phyloP scores from a whole-genome alignment of 2,329 filamentous ascomycete genomes.

The Aspergillus japonicus region DNA sequence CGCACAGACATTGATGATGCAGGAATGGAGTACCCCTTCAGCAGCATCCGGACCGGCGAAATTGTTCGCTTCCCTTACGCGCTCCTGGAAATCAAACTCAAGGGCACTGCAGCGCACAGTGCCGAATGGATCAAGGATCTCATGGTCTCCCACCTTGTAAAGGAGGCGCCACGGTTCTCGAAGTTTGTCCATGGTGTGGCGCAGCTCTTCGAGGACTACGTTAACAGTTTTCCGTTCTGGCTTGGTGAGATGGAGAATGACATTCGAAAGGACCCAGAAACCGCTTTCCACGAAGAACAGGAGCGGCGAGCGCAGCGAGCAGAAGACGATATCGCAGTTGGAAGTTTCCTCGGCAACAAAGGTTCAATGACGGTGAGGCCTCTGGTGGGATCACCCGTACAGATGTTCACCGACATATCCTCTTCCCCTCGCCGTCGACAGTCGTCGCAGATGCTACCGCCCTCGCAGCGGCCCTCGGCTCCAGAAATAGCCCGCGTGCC shows the following conservation, averaged over 20 bases:
- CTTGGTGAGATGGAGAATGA: conserved; percentile 86
- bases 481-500: conserved; percentile 44
- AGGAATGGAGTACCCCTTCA: conserved; percentile 83
- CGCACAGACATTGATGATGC: conserved; percentile 81
- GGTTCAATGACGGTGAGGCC: conserved; percentile 28
- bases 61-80: conserved; percentile 88
- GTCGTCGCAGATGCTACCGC: conserved; percentile 27
- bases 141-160: conserved; percentile 88
- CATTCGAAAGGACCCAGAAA: conserved; percentile 88
- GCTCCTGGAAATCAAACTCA: conserved; percentile 88
- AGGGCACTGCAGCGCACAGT: conserved; percentile 55
- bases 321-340: conserved; percentile 85
- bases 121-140: conserved; percentile 87
- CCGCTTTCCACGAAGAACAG: conserved; percentile 88
- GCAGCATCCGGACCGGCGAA: conserved; percentile 83
- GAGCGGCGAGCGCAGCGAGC: conserved; percentile 75
- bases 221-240: conserved; percentile 97
- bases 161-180: conserved; percentile 85
- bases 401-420: conserved; percentile 26
- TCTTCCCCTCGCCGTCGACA: conserved; percentile 24
- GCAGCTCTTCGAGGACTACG: conserved; percentile 88
- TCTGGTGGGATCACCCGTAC: conserved; percentile 36
- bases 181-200: conserved; percentile 96
- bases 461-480: conserved; percentile 25
- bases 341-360: conserved; percentile 71